phyloP scores from a whole-genome alignment of 176 grass and related monocot species.

The Eragrostis curvula region DNA sequence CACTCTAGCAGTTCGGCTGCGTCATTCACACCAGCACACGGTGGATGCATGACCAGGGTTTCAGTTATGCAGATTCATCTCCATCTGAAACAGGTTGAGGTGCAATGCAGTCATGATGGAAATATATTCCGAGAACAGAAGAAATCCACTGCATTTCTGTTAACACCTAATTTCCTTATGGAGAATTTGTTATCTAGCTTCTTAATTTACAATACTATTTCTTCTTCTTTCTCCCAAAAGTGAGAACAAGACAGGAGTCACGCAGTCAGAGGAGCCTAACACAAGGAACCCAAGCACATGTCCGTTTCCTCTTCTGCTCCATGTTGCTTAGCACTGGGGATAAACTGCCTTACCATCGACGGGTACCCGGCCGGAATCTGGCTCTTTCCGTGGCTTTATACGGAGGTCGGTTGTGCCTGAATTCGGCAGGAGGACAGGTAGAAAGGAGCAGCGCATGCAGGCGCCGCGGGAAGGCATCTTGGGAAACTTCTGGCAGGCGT shows the following conservation, averaged over 20 bases:
- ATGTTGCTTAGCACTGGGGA: constrained; percentile 47
- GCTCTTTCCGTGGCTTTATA: background rate
- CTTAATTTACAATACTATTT: background rate
- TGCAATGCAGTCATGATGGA: constrained; percentile 31
- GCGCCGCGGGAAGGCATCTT: constrained; percentile 50
- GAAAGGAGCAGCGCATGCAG: constrained; percentile 35
- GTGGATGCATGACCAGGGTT: constrained; percentile 47
- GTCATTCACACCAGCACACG: constrained; percentile 44
- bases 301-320: constrained; percentile 16
- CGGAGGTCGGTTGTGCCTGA: constrained; percentile 43
- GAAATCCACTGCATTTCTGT: too few species aligned
- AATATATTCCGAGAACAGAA: background rate
- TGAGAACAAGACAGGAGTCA: background rate
- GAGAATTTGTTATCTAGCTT: background rate
- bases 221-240: background rate
- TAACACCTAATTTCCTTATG: background rate
- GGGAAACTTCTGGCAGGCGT: constrained; percentile 52
- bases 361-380: background rate
- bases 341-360: background rate
- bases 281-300: constrained; percentile 31
- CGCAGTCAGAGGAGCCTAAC: background rate
- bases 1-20: background rate
- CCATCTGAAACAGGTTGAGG: constrained; percentile 35
- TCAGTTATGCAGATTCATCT: constrained; percentile 26
- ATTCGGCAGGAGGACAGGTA: constrained; percentile 40